Evolutionary conservation across 495 filamentous ascomycete genomes (phyloP).

Genomic region (Podospora bellae-mahoneyi): DNA sequence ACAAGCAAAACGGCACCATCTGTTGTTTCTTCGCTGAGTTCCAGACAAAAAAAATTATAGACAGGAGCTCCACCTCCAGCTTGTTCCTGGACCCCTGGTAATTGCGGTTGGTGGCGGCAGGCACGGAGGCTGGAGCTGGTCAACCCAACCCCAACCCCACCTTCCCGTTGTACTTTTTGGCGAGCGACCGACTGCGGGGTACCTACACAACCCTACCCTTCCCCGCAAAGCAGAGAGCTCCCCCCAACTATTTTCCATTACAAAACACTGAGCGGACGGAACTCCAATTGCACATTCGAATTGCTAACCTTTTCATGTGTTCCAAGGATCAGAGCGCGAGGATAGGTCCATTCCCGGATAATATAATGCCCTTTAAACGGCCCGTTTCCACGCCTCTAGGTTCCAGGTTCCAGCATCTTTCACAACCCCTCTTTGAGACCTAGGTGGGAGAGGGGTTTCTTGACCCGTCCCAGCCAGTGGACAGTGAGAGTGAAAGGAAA

Average conservation of each 20-base stretch:
- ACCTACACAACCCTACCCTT: not conserved
- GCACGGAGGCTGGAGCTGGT: not conserved
- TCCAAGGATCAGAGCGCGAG: not conserved
- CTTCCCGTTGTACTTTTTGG: not conserved
- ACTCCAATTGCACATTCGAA: not conserved
- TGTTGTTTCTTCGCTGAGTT: not conserved
- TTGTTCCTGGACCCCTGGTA: constrained; percentile 11
- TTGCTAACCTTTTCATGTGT: not conserved
- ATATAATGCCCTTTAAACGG: not conserved
- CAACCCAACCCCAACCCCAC: not conserved
- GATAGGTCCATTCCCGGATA: not conserved
- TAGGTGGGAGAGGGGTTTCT: not conserved
- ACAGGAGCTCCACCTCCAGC: constrained; percentile 14
- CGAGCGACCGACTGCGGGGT: constrained; percentile 2
- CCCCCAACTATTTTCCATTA: not conserved
- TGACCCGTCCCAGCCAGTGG: not conserved
- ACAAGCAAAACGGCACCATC: constrained; percentile 7
- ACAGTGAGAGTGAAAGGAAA: too few relatives aligned
- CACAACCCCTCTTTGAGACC: not conserved
- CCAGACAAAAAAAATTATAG: constrained; percentile 14
- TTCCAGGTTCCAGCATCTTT: not conserved
- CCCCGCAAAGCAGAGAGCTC: not conserved
- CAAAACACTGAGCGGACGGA: not conserved
- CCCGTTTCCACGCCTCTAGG: not conserved
- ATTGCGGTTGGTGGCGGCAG: not conserved